Evolutionary conservation across 805 yeast genomes (phyloP), one percentile per base, ranked within the genome.

Genomic region (Nakazawaea siamensis): DNA sequence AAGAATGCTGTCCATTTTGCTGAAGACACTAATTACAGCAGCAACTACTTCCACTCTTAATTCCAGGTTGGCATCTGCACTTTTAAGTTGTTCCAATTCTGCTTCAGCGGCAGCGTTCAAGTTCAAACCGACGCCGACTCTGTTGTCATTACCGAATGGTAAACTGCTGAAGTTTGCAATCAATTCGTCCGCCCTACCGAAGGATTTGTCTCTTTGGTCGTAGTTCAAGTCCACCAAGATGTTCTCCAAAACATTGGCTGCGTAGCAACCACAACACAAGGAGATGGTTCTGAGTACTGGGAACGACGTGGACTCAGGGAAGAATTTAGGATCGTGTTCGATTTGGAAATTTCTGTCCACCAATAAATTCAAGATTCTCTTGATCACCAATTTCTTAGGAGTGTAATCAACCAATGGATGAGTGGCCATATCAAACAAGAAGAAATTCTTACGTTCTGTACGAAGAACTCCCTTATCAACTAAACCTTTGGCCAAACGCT

Each of bases 401-500:
- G 76, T 64, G 29, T 80, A 70, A 57, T 92, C 98, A 21, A 88
- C 80, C 11, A 92, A 74, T 6, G 98, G 98, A 58, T 94, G 98
- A 7, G 98, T 92, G 20, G 98, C 95, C 97, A 92, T 92, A 58
- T 92, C 98, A 49, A 92, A 92, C 35, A 92, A 64, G 50, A 92
- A 76, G 55, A 92, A 92, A 62, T 86, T 92, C 55, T 88, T 86
- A 57, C 94, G 76, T 59, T 92, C 98, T 6, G 98, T 92, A 62
- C 96, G 79, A 51, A 94, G 70, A 30, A 92, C 80, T 16, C 98
- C 97, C 62, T 92, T 92, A 58, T 92, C 98, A 25, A 94, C 98
- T 35, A 92, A 68, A 1, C 98, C 98, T 60, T 92, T 92, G 37
- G 96, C 94, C 44, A 92, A 68, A 48, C 98, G 72, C 60, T 92